These are phyloP conservation scores for Petunia secreta DNA, from an alignment of 257 asterid genomes.

Conservation along the genomic window DNA sequence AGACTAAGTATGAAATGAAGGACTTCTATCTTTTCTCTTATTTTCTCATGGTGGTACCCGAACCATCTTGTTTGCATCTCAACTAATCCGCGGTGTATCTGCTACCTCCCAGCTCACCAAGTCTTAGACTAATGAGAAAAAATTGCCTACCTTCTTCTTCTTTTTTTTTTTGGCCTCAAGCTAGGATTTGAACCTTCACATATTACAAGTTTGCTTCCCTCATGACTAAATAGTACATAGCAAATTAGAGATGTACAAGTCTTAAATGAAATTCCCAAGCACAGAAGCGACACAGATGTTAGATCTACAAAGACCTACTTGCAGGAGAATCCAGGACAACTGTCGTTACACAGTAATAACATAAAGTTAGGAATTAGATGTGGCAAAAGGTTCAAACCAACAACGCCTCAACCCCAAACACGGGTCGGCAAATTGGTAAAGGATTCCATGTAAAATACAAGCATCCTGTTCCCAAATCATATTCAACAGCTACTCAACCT, in stretches of 20 bases:
- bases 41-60: background rate
- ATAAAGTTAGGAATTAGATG: constrained; percentile 8
- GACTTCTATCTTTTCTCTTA: constrained; percentile 6
- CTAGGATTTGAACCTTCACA: background rate
- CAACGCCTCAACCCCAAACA: too few species aligned
- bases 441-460: constrained; percentile 5
- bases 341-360: background rate
- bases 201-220: too few species aligned
- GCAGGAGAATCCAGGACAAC: background rate
- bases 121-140: background rate
- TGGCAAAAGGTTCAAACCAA: too few species aligned
- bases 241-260: background rate
- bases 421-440: background rate
- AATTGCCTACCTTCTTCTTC: background rate
- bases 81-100: background rate
- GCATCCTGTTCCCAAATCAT: background rate
- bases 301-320: constrained; percentile 5
- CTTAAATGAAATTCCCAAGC: background rate
- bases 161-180: background rate
- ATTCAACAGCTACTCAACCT: constrained; percentile 15
- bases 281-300: background rate
- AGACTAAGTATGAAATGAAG: constrained; percentile 4
- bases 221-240: too few species aligned
- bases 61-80: background rate
- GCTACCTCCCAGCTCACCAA: constrained; percentile 1